These are phyloP conservation scores for Phytopythium cucurbitacearum DNA, from an alignment of 352 stramenopile species.

Conservation along the genomic window DNA sequence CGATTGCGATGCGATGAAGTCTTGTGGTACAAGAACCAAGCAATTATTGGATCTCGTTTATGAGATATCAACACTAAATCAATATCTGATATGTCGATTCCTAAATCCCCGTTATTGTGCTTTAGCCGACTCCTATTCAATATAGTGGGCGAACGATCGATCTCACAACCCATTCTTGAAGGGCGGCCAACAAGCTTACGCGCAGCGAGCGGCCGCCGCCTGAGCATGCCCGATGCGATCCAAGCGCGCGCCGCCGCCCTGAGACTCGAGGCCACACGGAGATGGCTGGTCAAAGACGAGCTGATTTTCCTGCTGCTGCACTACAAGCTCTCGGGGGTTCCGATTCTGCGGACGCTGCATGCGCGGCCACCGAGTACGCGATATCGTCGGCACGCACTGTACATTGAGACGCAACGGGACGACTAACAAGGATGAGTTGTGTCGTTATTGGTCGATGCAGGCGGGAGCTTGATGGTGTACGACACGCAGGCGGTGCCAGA, in stretches of 20 bases:
- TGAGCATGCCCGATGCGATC: slow-evolving; percentile 14
- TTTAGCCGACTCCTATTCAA: no score
- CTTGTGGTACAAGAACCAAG: no score
- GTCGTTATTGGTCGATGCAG: slow-evolving; percentile 17
- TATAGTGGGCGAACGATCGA: no score
- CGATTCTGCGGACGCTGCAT: slow-evolving; percentile 37
- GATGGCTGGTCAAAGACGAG: slow-evolving; percentile 86
- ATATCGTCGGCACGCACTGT: background rate
- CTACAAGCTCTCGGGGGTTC: slow-evolving; percentile 34
- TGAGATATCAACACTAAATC: no score
- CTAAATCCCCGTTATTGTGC: no score
- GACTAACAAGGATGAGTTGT: background rate
- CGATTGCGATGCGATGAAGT: no score
- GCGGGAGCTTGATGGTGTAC: slow-evolving; percentile 70
- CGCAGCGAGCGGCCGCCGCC: background rate
- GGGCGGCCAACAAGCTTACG: no score
- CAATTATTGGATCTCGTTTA: no score
- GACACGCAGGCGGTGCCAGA: slow-evolving; percentile 52
- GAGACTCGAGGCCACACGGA: slow-evolving; percentile 37
- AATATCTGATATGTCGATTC: no score
- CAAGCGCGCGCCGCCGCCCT: slow-evolving; percentile 30
- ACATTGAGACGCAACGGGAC: background rate
- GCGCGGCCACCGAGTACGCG: slow-evolving; percentile 55
- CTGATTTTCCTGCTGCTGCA: slow-evolving; percentile 69
- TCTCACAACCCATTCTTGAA: no score